Base-by-base conservation (phyloP, 495 filamentous ascomycete genomes). In the Neurospora africana region DNA sequence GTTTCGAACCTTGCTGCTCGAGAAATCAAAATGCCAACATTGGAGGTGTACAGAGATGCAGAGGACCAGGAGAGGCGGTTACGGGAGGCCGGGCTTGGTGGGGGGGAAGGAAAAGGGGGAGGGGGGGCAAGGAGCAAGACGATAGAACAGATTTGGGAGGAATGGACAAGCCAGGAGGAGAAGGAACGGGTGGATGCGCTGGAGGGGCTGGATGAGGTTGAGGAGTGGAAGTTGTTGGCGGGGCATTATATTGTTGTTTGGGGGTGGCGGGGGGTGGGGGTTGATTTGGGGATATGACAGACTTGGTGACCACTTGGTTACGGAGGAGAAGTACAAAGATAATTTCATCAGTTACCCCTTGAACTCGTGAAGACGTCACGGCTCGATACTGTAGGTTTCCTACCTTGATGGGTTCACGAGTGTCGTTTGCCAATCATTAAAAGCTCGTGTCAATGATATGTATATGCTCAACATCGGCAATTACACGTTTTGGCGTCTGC, bases 191-290 rank as follows among this genome's bases (percentile, higher is more conserved):
- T 98, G 5, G 89, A 91, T 68, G 77, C 81, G 33, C 79, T 98
- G 70, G 95, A 98, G 81, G 92, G 94, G 84, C 78, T 98, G 74
- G 95, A 99, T 84, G 95, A 99, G 81, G 87, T 97, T 70, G 95
- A 99, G 82, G 95, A 99, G 82, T 97, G 95, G 94, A 83, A 88
- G 76, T 79, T 99, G 78, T 79, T 99, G 76, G 93, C 93, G 5
- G 86, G 86, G 72, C 95, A 99, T 84, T 99, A 99, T 81, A 91
- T 94, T 74, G 86, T 98, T 71, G 90, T 86, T 11, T 98, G 95
- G 95, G 94, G 79, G 5, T 85, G 82, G 82, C 82, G 75, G 73
- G 82, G 82, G 1, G 67, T 68, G 23, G 78, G 77, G 27, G 77
- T 81, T 58, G 74, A 71, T 36, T 69, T 79, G 71, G 15, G 69